Percentiles rank a stretch among this genome's conserved stretches.
Conservation (phyloP, 2,329 filamentous ascomycete species). For the Venturia pyrina region DNA sequence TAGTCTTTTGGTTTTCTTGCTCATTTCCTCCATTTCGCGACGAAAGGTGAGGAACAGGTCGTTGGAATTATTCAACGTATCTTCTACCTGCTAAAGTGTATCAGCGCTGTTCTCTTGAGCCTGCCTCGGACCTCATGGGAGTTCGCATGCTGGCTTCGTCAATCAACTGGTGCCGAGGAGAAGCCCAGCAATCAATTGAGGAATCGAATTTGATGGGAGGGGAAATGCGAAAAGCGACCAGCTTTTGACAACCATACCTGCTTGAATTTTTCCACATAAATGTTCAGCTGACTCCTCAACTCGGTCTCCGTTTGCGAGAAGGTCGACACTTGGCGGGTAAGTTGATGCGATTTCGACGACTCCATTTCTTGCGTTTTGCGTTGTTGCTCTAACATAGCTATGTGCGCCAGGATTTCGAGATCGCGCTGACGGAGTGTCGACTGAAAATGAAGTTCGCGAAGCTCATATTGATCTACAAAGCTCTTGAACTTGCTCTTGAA, state of each 20-base stretch:
- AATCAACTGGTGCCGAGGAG: background rate
- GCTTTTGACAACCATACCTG: conserved; percentile 55
- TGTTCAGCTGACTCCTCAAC: conserved; percentile 87
- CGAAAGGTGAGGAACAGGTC: conserved; percentile 93
- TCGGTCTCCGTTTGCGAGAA: conserved; percentile 96
- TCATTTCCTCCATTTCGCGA: conserved; percentile 99
- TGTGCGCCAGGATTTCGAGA: conserved; percentile 85
- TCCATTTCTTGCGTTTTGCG: conserved; percentile 82
- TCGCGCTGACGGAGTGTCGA: conserved; percentile 89
- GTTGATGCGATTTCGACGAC: conserved; percentile 64
- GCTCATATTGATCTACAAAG: conserved; percentile 91
- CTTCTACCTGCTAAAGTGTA: conserved; percentile 64
- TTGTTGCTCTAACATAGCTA: conserved; percentile 80
- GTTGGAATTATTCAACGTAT: conserved; percentile 96
- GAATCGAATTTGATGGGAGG: background rate
- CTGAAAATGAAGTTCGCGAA: conserved; percentile 89
- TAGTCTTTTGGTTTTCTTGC: conserved; percentile 92
- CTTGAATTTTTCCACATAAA: conserved; percentile 99
- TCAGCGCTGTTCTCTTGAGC: conserved; percentile 1
- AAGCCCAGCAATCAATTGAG: background rate
- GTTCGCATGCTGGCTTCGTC: background rate
- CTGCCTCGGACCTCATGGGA: no score
- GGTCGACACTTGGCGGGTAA: conserved; percentile 85
- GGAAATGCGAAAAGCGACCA: conserved; percentile 2
- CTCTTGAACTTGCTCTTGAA: conserved; percentile 79